Evolutionary conservation across 2,329 filamentous ascomycete genomes (phyloP).

Genomic region (Apiospora aurea): DNA sequence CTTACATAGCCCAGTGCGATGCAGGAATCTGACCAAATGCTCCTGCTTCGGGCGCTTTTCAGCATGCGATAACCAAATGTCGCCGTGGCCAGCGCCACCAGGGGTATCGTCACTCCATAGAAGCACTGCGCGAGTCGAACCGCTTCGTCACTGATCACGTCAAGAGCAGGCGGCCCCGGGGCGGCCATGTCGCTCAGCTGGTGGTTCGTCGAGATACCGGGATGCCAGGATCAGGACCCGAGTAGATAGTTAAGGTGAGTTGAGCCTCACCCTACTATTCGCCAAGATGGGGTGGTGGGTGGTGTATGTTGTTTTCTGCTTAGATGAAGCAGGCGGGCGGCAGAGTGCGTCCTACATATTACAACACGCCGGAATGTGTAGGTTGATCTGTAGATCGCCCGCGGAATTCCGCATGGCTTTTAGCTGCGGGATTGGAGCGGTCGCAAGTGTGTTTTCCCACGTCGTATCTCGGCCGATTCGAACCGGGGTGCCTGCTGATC

Average conservation of each 20-base stretch:
- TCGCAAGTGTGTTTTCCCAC: background rate
- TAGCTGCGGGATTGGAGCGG: background rate
- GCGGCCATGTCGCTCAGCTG: background rate
- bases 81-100: background rate
- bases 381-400: background rate
- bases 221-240: background rate
- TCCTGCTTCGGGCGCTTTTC: background rate
- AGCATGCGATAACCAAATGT: background rate
- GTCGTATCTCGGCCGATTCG: background rate
- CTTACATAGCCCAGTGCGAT: conserved; percentile 2
- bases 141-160: background rate
- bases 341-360: background rate
- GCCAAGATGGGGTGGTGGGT: background rate
- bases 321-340: too few species aligned
- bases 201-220: background rate
- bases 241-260: background rate
- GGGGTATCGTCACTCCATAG: conserved; percentile 1
- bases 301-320: background rate
- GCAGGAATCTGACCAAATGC: background rate
- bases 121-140: background rate
- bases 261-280: background rate
- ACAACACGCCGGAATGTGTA: background rate
- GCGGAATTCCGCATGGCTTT: background rate
- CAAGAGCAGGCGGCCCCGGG: background rate
- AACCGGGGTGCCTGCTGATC: background rate